Evolutionary conservation across 2,329 filamentous ascomycete species (phyloP), one percentile per base, ranked within the genome.

Genomic region (Claviceps humidiphila): DNA sequence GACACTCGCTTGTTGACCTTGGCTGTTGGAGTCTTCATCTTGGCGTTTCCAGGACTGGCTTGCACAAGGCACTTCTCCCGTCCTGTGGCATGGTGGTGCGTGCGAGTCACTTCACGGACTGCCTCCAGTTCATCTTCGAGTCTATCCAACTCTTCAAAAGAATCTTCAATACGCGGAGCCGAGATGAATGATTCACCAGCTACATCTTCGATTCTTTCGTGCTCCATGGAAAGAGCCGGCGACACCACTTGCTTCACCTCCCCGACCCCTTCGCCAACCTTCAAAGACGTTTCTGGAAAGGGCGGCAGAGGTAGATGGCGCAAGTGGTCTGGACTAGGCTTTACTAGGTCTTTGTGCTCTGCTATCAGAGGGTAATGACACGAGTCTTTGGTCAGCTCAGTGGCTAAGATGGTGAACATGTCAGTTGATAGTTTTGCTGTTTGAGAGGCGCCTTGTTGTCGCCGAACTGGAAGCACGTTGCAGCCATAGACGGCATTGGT

Each of bases 101-200:
- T 54, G 2, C 61, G 64, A 0, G 73, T 61, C 11, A 71, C 64
- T n/a, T 65, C 65, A 51, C 64, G 59, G 38, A 81, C 68, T 2
- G 72, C 76, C 57, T 84, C 80, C 9, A 83, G 69, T 49, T 81
- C 72, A 37, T 84, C 80, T 57, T 84, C 79, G 16, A 84, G 69
- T 54, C 71, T 70, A 59, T 84, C 81, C 20, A 84, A 68, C 56
- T 78, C 79, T 61, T 81, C 80, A 8, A 84, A 67, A 1, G 80
- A 82, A 60, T 83, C 80, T 60, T 84, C 81, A 49, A 84, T 83
- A 17, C 78, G 74, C 26, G 73, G 67, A 13, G 70, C 66, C 1
- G 58, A 68, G 55, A 59, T 58, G 24, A 66, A 65, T 17, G 63
- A 64, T n/a, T 55, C 57, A 13, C 66, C 63, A 9, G 66, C 60